phyloP scores from a whole-genome alignment of 2,329 filamentous ascomycete species.

The Plenodomus biglobosus region DNA sequence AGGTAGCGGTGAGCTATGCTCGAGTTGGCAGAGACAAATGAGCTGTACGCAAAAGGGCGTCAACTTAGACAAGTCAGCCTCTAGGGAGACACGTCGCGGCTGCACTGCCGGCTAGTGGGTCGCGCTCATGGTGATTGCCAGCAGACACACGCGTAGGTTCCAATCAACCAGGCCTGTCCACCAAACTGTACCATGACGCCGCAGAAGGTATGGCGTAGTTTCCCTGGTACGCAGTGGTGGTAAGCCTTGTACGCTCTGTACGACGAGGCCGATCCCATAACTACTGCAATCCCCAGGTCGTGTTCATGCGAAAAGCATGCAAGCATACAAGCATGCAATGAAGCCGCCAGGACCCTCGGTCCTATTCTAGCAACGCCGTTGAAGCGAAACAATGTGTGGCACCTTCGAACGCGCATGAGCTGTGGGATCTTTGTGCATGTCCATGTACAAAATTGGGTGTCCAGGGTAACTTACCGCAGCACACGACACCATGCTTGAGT shows the following conservation, averaged over 20 bases:
- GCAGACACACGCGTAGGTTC: slow-evolving; percentile 11
- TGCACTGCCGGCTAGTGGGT: slow-evolving; percentile 16
- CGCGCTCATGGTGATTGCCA: slow-evolving; percentile 11
- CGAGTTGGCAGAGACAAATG: slow-evolving; percentile 1
- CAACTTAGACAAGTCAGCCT: slow-evolving; percentile 9
- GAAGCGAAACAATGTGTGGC: neutral
- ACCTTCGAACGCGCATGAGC: neutral
- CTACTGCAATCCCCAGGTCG: neutral
- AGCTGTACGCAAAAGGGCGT: slow-evolving; percentile 10
- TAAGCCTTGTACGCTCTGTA: neutral
- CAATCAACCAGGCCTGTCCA: neutral
- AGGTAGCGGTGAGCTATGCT: slow-evolving; percentile 17
- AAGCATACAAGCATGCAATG: neutral
- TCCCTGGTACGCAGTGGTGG: neutral
- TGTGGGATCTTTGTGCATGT: neutral
- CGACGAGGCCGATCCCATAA: neutral
- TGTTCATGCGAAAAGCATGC: neutral
- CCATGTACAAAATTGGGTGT: neutral
- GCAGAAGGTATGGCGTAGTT: neutral
- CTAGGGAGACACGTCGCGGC: slow-evolving; percentile 20
- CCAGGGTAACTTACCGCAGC: neutral
- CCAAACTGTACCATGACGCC: neutral
- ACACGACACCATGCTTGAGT: neutral
- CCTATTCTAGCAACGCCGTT: neutral
- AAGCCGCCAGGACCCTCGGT: neutral